phyloP scores from a whole-genome alignment of 306 rosid genomes.

The Nissolia schottii region DNA sequence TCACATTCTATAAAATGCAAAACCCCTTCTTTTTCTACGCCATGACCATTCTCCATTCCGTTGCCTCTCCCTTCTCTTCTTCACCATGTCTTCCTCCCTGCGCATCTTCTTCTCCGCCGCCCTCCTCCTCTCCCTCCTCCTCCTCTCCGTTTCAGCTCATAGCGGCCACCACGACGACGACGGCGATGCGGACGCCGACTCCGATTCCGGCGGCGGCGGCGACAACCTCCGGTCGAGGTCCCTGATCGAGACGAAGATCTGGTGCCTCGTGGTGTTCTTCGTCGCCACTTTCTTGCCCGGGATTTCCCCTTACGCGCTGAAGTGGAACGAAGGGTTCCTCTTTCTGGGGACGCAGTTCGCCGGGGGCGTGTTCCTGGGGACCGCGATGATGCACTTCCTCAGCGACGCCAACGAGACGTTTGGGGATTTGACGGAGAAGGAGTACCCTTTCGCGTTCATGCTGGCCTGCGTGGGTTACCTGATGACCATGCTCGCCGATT shows the following conservation, averaged over 20 bases:
- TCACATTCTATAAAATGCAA: neutral
- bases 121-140: slow-evolving; percentile 30
- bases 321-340: slow-evolving; percentile 69
- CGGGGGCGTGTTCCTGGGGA: slow-evolving; percentile 72
- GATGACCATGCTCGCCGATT: slow-evolving; percentile 65
- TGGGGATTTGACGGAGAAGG: slow-evolving; percentile 41
- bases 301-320: slow-evolving; percentile 54
- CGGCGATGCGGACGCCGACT: neutral
- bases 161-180: slow-evolving; percentile 36
- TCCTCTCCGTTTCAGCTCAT: slow-evolving; percentile 48
- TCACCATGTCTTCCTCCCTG: slow-evolving; percentile 16
- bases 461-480: slow-evolving; percentile 59
- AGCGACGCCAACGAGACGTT: slow-evolving; percentile 64
- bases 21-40: neutral
- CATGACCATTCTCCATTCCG: neutral
- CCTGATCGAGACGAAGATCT: slow-evolving; percentile 45
- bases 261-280: slow-evolving; percentile 58
- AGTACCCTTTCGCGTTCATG: slow-evolving; percentile 75
- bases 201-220: neutral
- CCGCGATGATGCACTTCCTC: slow-evolving; percentile 79
- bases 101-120: neutral
- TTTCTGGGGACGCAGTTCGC: slow-evolving; percentile 75
- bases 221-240: slow-evolving; percentile 42
- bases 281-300: slow-evolving; percentile 56
- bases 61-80: neutral